These are phyloP conservation scores for Anthracocystis setariae DNA, from an alignment of 1,284 basidiomycete species.

Conservation along the genomic window DNA sequence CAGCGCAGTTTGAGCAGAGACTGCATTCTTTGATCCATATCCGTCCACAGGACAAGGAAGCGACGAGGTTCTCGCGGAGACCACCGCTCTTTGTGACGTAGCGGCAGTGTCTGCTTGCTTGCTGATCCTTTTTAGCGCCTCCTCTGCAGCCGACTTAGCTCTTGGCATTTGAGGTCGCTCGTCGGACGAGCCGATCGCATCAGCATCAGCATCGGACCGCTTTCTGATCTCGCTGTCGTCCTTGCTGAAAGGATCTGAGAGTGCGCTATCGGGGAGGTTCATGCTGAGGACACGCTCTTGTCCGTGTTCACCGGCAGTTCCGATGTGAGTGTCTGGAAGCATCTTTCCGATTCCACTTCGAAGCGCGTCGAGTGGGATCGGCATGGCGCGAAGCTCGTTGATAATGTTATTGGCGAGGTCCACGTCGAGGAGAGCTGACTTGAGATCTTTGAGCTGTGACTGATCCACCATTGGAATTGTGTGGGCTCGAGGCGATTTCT, in stretches of 20 bases:
- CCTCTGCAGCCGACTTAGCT: conserved; percentile 42
- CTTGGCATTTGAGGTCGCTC: conserved; percentile 16
- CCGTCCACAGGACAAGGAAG: conserved; percentile 22
- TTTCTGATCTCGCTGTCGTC: conserved; percentile 47
- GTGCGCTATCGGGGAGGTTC: conserved; percentile 21
- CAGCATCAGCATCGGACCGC: conserved; percentile 12
- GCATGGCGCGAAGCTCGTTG: conserved; percentile 53
- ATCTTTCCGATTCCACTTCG: conserved; percentile 25
- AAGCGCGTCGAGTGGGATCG: conserved; percentile 35
- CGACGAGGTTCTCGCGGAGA: conserved; percentile 34
- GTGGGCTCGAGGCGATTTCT: conserved; percentile 23
- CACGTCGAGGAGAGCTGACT: conserved; percentile 54
- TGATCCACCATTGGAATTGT: conserved; percentile 29
- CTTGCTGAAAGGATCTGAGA: conserved; percentile 11
- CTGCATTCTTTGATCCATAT: background rate
- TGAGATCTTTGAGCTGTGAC: conserved; percentile 54
- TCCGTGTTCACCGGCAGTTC: conserved; percentile 48
- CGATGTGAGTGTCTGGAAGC: conserved; percentile 24
- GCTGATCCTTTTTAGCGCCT: conserved; percentile 40
- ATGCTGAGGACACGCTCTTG: conserved; percentile 36
- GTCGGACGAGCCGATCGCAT: conserved; percentile 12
- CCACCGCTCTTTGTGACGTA: conserved; percentile 18
- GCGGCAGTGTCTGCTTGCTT: conserved; percentile 15
- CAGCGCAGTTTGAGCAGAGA: background rate
- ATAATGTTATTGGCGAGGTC: conserved; percentile 59